A percentile compares a stretch with the other conserved stretches of the same genome.
These are phyloP conservation scores for Aureobasidium pullulans DNA, from an alignment of 2,329 filamentous ascomycete genomes.

Conservation along the genomic window DNA sequence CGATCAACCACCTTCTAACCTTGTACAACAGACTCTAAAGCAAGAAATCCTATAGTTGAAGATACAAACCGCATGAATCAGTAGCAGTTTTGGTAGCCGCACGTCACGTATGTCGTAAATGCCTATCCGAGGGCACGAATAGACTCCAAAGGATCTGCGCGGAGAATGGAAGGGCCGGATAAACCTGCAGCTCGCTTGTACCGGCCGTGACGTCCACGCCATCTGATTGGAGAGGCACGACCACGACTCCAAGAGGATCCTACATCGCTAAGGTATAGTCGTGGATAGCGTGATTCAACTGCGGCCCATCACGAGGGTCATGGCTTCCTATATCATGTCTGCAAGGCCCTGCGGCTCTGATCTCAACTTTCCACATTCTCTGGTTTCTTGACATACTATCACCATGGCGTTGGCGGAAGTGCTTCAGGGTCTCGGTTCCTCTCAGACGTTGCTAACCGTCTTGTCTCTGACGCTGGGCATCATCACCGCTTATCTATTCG, in stretches of 20 bases:
- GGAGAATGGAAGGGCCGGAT: not conserved
- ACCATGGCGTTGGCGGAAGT: not conserved
- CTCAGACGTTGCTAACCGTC: not conserved
- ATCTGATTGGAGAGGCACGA: not conserved
- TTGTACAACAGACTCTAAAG: not conserved
- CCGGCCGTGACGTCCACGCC: not conserved
- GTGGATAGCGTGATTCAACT: not conserved
- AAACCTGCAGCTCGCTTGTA: constrained; percentile 1
- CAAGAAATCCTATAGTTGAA: not conserved
- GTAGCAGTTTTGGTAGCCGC: not conserved
- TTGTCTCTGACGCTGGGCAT: not conserved
- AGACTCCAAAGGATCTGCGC: not conserved
- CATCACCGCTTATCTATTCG: constrained; percentile 15
- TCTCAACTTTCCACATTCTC: not conserved
- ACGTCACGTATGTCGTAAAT: not conserved
- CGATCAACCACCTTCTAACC: not conserved
- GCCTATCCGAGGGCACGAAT: not conserved
- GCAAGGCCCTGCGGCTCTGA: not conserved
- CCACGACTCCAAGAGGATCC: not conserved
- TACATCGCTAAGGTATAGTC: not conserved
- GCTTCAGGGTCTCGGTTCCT: not conserved
- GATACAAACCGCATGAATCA: not conserved
- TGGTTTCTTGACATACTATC: not conserved
- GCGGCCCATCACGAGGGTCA: not conserved
- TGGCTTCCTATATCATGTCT: not conserved